phyloP scores from a whole-genome alignment of 345 rosid genomes.

The Xanthoceras sorbifolium region DNA sequence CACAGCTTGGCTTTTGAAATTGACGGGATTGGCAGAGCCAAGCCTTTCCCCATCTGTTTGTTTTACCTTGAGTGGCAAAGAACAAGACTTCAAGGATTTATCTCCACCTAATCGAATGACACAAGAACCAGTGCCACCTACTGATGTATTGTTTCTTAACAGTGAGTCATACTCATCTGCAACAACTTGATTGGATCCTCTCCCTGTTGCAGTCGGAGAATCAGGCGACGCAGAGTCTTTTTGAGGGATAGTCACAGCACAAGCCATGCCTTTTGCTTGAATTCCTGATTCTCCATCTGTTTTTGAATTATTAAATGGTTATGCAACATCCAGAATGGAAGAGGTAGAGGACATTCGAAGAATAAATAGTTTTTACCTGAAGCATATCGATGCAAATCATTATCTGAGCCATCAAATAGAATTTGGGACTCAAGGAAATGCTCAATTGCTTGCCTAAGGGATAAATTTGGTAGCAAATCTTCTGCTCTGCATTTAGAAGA shows the following conservation, averaged over 20 bases:
- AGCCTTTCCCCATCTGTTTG: slow-evolving; percentile 22
- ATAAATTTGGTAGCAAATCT: slow-evolving; percentile 55
- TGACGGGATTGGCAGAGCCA: slow-evolving; percentile 27
- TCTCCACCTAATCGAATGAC: slow-evolving; percentile 16
- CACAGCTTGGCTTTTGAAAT: slow-evolving; percentile 18
- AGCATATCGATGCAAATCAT: slow-evolving; percentile 32
- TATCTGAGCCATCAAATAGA: slow-evolving; percentile 29
- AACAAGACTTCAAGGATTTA: slow-evolving; percentile 13
- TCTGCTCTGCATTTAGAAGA: slow-evolving; percentile 38
- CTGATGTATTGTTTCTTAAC: slow-evolving; percentile 8
- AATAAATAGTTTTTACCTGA: slow-evolving; percentile 37
- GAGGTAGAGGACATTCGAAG: neutral
- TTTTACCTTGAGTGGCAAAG: slow-evolving; percentile 12
- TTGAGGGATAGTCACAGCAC: slow-evolving; percentile 35
- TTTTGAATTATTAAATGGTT: slow-evolving; percentile 11
- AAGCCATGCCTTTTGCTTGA: slow-evolving; percentile 43
- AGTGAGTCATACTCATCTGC: slow-evolving; percentile 21
- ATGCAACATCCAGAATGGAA: neutral
- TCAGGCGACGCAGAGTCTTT: slow-evolving; percentile 23
- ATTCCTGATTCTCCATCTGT: slow-evolving; percentile 61
- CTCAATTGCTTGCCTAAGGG: slow-evolving; percentile 51
- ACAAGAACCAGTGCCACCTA: slow-evolving; percentile 19
- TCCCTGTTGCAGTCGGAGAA: slow-evolving; percentile 34
- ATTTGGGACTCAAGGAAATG: slow-evolving; percentile 40
- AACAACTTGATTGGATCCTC: slow-evolving; percentile 40